Evolutionary conservation across 495 filamentous ascomycete species (phyloP).

Genomic region (Aspergillus biplanus): DNA sequence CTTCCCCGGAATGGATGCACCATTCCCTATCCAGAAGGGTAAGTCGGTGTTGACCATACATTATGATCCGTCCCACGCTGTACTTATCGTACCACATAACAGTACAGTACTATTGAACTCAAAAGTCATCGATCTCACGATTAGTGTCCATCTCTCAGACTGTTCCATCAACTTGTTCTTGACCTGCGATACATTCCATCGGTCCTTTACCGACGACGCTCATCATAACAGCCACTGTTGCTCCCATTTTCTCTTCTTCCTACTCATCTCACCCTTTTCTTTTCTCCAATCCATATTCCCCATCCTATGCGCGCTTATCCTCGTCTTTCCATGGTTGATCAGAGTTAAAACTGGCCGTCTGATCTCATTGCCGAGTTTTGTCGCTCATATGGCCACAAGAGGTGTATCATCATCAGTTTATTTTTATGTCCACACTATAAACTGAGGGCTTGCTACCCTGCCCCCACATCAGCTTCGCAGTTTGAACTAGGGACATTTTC

Average conservation of each 20-base stretch:
- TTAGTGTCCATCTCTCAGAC: slow-evolving; percentile 16
- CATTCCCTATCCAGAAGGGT: neutral
- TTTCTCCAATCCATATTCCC: slow-evolving; percentile 7
- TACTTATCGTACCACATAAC: slow-evolving; percentile 16
- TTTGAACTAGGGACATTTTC: slow-evolving; percentile 6
- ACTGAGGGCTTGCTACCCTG: slow-evolving; percentile 20
- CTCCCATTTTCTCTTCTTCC: slow-evolving; percentile 17
- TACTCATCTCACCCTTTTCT: slow-evolving; percentile 10
- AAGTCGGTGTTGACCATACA: slow-evolving; percentile 15
- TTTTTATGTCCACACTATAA: slow-evolving; percentile 16
- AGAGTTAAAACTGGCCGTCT: slow-evolving; percentile 23
- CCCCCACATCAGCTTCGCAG: slow-evolving; percentile 6
- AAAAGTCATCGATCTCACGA: slow-evolving; percentile 22
- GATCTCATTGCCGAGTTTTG: slow-evolving; percentile 32
- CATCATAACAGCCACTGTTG: slow-evolving; percentile 16
- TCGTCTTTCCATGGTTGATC: slow-evolving; percentile 25
- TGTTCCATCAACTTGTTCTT: slow-evolving; percentile 7
- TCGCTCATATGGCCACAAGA: slow-evolving; percentile 36
- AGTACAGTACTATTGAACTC: slow-evolving; percentile 20
- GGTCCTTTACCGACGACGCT: slow-evolving; percentile 11
- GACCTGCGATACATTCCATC: slow-evolving; percentile 6
- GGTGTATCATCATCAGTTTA: slow-evolving; percentile 14
- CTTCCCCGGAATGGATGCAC: neutral
- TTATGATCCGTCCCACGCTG: slow-evolving; percentile 10
- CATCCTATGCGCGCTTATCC: slow-evolving; percentile 11